These are phyloP conservation scores for Carpinus viminea DNA, from an alignment of 306 rosid genomes.

Conservation along the genomic window DNA sequence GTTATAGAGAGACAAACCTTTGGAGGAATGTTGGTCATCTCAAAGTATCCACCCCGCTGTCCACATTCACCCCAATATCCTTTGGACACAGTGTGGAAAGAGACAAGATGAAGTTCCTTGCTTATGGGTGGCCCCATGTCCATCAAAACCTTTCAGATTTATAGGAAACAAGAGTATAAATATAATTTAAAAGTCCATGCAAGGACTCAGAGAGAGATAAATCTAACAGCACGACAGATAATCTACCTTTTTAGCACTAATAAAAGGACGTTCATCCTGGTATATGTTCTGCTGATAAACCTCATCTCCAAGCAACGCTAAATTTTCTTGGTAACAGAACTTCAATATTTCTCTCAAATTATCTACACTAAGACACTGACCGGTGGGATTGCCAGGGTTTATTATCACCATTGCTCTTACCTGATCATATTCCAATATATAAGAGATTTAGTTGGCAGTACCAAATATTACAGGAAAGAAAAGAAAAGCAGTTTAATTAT, in stretches of 20 bases:
- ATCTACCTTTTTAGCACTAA: conserved; percentile 83
- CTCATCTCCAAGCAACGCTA: conserved; percentile 97
- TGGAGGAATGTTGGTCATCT: conserved; percentile 97
- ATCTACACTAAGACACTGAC: conserved; percentile 89
- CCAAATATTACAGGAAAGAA: conserved; percentile 26
- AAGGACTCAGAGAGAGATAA: conserved; percentile 14
- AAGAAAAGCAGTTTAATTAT: conserved; percentile 3
- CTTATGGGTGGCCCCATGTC: conserved; percentile 82
- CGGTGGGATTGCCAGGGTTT: conserved; percentile 98
- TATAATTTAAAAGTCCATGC: conserved; percentile 16
- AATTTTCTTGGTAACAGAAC: conserved; percentile 76
- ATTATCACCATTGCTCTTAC: conserved; percentile 99
- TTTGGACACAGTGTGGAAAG: conserved; percentile 91
- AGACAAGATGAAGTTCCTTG: conserved; percentile 86
- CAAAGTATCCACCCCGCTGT: conserved; percentile 98
- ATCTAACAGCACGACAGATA: conserved; percentile 9
- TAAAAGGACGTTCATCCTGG: conserved; percentile 93
- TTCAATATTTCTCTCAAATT: conserved; percentile 72
- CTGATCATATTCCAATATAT: conserved; percentile 45
- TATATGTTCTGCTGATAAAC: conserved; percentile 96
- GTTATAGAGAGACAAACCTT: conserved; percentile 54
- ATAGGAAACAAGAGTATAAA: conserved; percentile 23
- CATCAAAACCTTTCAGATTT: conserved; percentile 64
- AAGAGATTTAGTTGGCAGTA: conserved; percentile 14
- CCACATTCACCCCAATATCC: conserved; percentile 99